Percentiles rank a stretch among this genome's conserved stretches.
phyloP scores from a whole-genome alignment of 1,139 yeast species.

The Zygosaccharomyces sapae region DNA sequence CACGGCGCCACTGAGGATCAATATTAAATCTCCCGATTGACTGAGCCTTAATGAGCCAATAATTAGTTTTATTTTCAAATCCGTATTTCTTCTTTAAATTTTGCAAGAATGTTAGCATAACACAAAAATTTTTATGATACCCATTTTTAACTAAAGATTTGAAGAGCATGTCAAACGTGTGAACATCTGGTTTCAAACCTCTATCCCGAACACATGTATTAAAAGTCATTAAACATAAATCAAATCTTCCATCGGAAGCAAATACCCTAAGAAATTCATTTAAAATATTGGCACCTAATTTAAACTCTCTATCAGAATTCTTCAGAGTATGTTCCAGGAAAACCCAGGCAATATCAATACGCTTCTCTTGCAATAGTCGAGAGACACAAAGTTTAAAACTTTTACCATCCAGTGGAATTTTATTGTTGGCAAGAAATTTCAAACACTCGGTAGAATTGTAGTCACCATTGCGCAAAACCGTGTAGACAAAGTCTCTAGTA shows the following conservation, averaged over 20 bases:
- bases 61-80: conserved; percentile 16
- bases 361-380: conserved; percentile 28
- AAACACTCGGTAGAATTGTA: conserved; percentile 17
- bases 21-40: conserved; percentile 22
- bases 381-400: conserved; percentile 28
- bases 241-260: conserved; percentile 36
- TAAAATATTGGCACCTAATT: conserved; percentile 24
- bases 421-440: conserved; percentile 22
- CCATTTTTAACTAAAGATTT: conserved; percentile 37
- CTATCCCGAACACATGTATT: conserved; percentile 30
- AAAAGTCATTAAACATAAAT: conserved; percentile 33
- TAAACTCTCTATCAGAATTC: conserved; percentile 13
- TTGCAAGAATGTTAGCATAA: conserved; percentile 20
- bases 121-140: conserved; percentile 29
- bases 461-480: conserved; percentile 19
- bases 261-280: conserved; percentile 33
- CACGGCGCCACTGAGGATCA: conserved; percentile 8
- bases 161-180: conserved; percentile 36
- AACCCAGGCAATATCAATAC: conserved; percentile 31
- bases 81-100: conserved; percentile 9
- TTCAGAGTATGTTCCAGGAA: conserved; percentile 19
- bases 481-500: conserved; percentile 21
- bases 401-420: conserved; percentile 27
- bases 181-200: conserved; percentile 30
- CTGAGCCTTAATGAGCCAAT: conserved; percentile 29